These are phyloP conservation scores for Dimargaris cristalligena DNA, from an alignment of 192 early-diverging fungal genomes.

Conservation along the genomic window DNA sequence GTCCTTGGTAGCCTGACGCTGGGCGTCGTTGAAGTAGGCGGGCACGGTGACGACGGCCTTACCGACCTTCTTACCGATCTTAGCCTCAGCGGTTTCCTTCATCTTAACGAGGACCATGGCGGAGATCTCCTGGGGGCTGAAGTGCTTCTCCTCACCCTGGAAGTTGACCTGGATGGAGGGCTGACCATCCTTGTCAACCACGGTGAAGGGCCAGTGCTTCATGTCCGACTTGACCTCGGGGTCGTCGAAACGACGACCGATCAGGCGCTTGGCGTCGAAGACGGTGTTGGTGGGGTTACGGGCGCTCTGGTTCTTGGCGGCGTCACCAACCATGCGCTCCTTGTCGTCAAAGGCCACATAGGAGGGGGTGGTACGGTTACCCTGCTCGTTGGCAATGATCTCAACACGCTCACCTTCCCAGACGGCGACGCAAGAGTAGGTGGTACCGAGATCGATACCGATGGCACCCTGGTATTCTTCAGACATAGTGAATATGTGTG, in stretches of 20 bases:
- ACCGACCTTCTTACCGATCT: constrained; percentile 48
- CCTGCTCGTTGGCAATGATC: constrained; percentile 77
- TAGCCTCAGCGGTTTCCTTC: constrained; percentile 67
- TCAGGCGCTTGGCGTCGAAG: constrained; percentile 82
- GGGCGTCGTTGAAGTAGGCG: constrained; percentile 83
- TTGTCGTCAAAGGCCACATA: constrained; percentile 66
- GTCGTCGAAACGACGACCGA: constrained; percentile 76
- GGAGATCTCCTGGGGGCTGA: constrained; percentile 67
- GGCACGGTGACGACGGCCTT: constrained; percentile 60
- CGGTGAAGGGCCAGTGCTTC: constrained; percentile 74
- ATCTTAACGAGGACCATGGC: constrained; percentile 61
- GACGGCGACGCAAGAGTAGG: constrained; percentile 84
- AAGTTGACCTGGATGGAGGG: constrained; percentile 69
- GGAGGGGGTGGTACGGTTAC: constrained; percentile 77
- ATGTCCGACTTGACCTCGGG: constrained; percentile 62
- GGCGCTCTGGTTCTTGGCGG: constrained; percentile 80
- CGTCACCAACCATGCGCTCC: constrained; percentile 73
- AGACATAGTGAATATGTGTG: constrained; percentile 14
- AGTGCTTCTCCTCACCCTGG: constrained; percentile 67
- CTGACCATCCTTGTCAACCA: constrained; percentile 45
- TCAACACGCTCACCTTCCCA: constrained; percentile 41
- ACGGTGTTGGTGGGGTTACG: constrained; percentile 85
- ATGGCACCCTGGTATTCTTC: constrained; percentile 40
- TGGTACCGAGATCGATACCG: constrained; percentile 96
- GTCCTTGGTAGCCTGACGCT: constrained; percentile 85